Evolutionary conservation across 257 asterid genomes (phyloP), one percentile per base, ranked within the genome.

Genomic region (Salvia splendens): DNA sequence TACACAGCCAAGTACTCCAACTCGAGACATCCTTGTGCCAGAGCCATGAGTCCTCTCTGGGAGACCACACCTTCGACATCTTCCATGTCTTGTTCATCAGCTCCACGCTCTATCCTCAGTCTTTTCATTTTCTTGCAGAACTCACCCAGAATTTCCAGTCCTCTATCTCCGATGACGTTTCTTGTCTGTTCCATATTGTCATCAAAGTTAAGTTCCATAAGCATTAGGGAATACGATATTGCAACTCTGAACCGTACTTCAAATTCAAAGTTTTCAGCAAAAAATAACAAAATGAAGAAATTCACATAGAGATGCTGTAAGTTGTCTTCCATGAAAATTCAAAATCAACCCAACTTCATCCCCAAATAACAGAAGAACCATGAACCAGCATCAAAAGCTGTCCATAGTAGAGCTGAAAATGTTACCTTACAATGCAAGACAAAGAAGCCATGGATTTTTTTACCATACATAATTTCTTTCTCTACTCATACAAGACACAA

Each of bases 151-250:
- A 85, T 78, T 74, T 80, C 96, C 85, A 91, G 61, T 53, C 98
- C 98, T 78, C 94, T 81, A 67, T 91, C 95, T 50, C 96, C 98
- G 16, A 91, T 81, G 24, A 88, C 96, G 56, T 85, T 84, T 81
- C 95, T 85, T 0, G 95, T 67, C 95, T 91, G 84, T 78, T 77
- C 41, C 70, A 70, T 12, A 64, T 63, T 59, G 53, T 45, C 51
- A 62, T 55, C 4, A 59, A 5, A 61, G 47, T 12, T 30, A 65
- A 65, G 55, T 32, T 56, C 46, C 64, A 52, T 59, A 56, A 50
- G 57, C 57, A 60, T 49, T 12, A 8, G 28, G 1, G 12, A 66
- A 47, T n/a, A 49, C 11, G 3, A 58, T 47, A 52, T 46, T 9
- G 38, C 28, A 30, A 48, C 8, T 40, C 8, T 15, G n/a, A 28